Evolutionary conservation across 371 early-diverging fungal genomes (phyloP), one percentile per base, ranked within the genome.

Genomic region (Mortierella sp.): DNA sequence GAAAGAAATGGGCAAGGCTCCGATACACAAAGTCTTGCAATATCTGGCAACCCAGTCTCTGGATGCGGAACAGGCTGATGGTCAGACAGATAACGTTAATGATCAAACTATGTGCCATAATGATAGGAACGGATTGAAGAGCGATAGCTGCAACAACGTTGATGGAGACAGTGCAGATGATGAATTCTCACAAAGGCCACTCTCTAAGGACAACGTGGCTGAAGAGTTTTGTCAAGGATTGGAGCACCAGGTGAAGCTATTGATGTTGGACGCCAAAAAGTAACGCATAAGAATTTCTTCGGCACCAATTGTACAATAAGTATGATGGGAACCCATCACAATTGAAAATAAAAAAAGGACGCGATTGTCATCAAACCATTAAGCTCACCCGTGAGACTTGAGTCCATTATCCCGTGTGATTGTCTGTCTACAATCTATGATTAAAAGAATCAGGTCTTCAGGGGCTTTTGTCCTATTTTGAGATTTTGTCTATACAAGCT

Each of bases 181-280:
- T 6, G 53, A 59, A 45, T 13, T 16, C 16, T 32, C 19, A 16
- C 59, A 57, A 22, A 47, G 50, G 36, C 74, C 33, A 19, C 10
- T 13, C 10, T 13, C 28, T 22, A 67, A 68, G 22, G 50, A 19
- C 6, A 13, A 62, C 24, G 65, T 72, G 24, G 67, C 82, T 36
- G n/a, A 55, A 21, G 82, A 81, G 52, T 81, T 81, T 61, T 81
- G 82, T 48, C 43, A n/a, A 7, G 67, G 64, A 19, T 21, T 81
- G 13, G 82, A 76, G 28, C 72, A 38, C 10, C 82, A 81, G 36
- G 19, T 81, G 15, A 64, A 69, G 52, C 43, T 81, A 45, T 66
- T 81, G 21, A 45, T 63, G 48, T 40, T 72, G 24, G 73, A 76
- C 11, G 41, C 19, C 8, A 40, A 40, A 40, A n/a, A 61, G 36